A percentile compares a stretch with the other conserved stretches of the same genome.
Conservation (phyloP, 257 asterid genomes). For the Rubia yunnanensis region DNA sequence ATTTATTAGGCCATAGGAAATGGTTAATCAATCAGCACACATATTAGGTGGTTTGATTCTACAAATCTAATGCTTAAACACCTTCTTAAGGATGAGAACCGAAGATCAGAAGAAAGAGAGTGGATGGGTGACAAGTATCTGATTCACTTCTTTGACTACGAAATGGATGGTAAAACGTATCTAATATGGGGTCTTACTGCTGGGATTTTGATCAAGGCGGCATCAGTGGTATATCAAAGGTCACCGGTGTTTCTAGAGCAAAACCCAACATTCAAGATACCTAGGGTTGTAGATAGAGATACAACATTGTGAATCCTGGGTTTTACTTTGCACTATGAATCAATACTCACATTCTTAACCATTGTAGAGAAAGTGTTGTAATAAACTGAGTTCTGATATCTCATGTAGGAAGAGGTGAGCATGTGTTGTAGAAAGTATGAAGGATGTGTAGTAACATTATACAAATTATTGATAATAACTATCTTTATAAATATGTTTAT, state of each 20-base stretch:
- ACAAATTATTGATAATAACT: too few species aligned
- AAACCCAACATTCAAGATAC: conserved; percentile 60
- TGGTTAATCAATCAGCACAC: neutral
- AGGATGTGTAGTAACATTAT: neutral
- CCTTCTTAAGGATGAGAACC: conserved; percentile 55
- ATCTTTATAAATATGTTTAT: too few species aligned
- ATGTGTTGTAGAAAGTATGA: neutral
- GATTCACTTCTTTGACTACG: conserved; percentile 69
- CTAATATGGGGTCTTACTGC: conserved; percentile 95
- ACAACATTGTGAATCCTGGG: conserved; percentile 39
- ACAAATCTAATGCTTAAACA: neutral
- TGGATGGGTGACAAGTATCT: conserved; percentile 79
- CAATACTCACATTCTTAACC: neutral
- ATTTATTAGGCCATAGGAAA: neutral
- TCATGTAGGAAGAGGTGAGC: neutral
- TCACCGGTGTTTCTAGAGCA: conserved; percentile 79
- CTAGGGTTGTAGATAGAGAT: conserved; percentile 33
- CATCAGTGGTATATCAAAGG: conserved; percentile 77
- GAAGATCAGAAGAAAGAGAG: conserved; percentile 71
- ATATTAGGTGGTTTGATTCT: neutral
- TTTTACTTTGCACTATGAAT: neutral
- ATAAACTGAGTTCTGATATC: neutral
- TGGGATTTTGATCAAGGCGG: conserved; percentile 81
- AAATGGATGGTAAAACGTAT: conserved; percentile 40
- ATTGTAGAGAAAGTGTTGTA: neutral